Percentiles rank a stretch among this genome's conserved stretches.
phyloP scores from a whole-genome alignment of 2,329 filamentous ascomycete genomes.

The Juglanconis sp. region DNA sequence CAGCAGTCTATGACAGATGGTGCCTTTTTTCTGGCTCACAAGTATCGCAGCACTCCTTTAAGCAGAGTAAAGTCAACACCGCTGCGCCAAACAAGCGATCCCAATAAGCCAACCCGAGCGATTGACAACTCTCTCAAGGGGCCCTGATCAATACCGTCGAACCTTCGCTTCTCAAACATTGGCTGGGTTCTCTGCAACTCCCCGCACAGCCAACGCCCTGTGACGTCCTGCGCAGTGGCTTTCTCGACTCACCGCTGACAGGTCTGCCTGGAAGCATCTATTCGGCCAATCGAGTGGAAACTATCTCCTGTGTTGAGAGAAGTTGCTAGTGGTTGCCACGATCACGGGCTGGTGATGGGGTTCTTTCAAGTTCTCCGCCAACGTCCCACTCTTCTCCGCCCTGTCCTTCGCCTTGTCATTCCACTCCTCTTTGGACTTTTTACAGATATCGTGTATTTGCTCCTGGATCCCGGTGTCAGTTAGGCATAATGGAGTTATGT shows the following conservation, averaged over 20 bases:
- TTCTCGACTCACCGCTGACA: background rate
- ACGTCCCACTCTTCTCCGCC: slow-evolving; percentile 34
- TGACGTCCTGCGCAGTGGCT: slow-evolving; percentile 14
- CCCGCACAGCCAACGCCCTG: background rate
- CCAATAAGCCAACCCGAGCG: slow-evolving; percentile 13
- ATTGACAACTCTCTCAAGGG: background rate
- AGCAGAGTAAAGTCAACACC: slow-evolving; percentile 23
- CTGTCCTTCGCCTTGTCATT: slow-evolving; percentile 53
- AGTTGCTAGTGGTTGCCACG: slow-evolving; percentile 41
- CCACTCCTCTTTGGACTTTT: slow-evolving; percentile 57
- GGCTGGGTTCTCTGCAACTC: slow-evolving; percentile 1
- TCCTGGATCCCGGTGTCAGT: slow-evolving; percentile 40
- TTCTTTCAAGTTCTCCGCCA: slow-evolving; percentile 51
- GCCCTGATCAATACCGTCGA: background rate
- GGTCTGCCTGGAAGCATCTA: background rate
- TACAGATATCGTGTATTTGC: slow-evolving; percentile 61
- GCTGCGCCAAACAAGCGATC: slow-evolving; percentile 7
- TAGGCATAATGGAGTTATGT: slow-evolving; percentile 13
- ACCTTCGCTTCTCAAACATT: background rate
- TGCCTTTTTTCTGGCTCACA: slow-evolving; percentile 38
- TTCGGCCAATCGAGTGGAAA: slow-evolving; percentile 5
- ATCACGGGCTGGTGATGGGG: slow-evolving; percentile 55
- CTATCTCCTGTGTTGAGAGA: slow-evolving; percentile 27
- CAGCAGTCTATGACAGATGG: slow-evolving; percentile 42
- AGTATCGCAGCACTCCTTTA: slow-evolving; percentile 22